Evolutionary conservation across 495 filamentous ascomycete species (phyloP), one percentile per base, ranked within the genome.

Genomic region (Penicillium paxilli): DNA sequence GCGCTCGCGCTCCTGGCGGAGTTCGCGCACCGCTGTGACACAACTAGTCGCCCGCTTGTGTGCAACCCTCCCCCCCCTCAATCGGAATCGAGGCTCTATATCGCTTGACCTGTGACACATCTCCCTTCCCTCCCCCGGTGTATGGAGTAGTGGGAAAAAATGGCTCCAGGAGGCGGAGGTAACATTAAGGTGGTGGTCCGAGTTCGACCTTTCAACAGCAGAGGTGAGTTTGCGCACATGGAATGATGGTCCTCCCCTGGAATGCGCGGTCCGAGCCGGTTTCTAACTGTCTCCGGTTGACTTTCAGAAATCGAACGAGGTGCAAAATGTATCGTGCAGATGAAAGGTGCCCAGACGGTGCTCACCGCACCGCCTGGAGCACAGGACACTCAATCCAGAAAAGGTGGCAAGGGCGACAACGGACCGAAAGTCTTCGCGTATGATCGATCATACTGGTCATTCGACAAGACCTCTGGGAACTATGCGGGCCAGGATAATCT

Each of bases 131-230:
- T n/a, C n/a, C n/a, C 58, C 62, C 49, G 44, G 67, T 75, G 59
- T 57, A 74, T 74, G 72, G 70, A 64, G 65, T 51, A 70, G 65
- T 60, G 61, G n/a, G 49, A 32, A 67, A 76, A 61, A 71, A 92
- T 91, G 88, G 81, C 87, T 74, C 83, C 87, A 69, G 82, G 77
- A 54, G 88, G 87, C 51, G 92, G 89, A 71, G 94, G 94, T 73
- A 99, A 99, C 69, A 99, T 99, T 71, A 99, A 98, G 88, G 94
- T 99, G 78, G 94, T 99, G 81, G 94, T 99, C 76, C 84, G 94
- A 74, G 82, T 86, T 53, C 85, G 93, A 66, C 92, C 93, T 25
- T 97, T 96, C 73, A 96, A 96, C 71, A 81, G 81, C 61, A 86
- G 92, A 91, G 93, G 92, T 93, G 77, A 73, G 14, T 50, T 51